Evolutionary conservation across 78 protist genomes (phyloP).

Genomic region (Dictyostelium intermedium): DNA sequence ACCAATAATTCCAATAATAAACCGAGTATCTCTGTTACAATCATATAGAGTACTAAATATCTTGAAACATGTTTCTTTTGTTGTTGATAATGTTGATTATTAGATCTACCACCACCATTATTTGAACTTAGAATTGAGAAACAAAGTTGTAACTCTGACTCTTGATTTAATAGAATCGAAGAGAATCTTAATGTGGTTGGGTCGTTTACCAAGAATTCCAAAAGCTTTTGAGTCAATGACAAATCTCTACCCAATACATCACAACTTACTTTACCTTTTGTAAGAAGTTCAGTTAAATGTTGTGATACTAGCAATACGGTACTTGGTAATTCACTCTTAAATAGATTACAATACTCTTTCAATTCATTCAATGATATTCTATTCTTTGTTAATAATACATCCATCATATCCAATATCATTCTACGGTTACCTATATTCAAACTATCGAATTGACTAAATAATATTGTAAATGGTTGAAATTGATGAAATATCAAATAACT

Average conservation of each 20-base stretch:
- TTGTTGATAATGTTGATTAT: background rate
- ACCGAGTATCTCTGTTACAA: background rate
- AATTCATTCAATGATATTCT: conserved; percentile 33
- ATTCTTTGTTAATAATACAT: conserved; percentile 40
- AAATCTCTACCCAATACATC: conserved; percentile 23
- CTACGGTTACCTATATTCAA: conserved; percentile 23
- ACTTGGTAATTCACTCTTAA: conserved; percentile 39
- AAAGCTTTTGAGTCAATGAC: background rate
- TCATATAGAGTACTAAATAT: conserved; percentile 31
- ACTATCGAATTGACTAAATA: conserved; percentile 60
- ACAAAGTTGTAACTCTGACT: conserved; percentile 25
- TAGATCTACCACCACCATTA: background rate
- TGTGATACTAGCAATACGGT: conserved; percentile 66
- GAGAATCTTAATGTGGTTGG: conserved; percentile 11
- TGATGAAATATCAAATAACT: conserved; percentile 41
- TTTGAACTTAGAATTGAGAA: background rate
- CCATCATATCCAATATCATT: conserved; percentile 81
- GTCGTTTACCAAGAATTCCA: background rate
- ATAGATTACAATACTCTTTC: conserved; percentile 25
- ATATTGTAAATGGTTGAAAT: conserved; percentile 66
- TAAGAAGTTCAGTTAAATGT: conserved; percentile 56
- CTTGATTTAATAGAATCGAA: background rate
- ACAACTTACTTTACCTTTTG: conserved; percentile 17
- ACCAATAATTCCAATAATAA: conserved; percentile 34
- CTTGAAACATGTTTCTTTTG: background rate